phyloP scores from a whole-genome alignment of 2,329 filamentous ascomycete species.

The Leptographium flavum region DNA sequence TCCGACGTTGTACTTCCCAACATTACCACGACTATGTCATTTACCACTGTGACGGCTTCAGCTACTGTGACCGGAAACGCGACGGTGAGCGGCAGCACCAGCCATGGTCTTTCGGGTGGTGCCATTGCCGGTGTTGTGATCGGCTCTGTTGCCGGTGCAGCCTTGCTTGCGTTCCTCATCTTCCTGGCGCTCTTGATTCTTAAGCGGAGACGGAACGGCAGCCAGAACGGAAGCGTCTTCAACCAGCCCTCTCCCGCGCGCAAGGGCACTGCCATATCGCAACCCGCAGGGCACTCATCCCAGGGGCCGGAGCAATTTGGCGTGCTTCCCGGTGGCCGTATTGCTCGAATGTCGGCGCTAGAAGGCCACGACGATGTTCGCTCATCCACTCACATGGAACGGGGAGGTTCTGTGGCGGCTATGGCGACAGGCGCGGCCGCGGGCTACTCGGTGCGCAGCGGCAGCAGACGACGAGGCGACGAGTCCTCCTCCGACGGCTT shows the following conservation, averaged over 20 bases:
- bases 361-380: slow-evolving; percentile 49
- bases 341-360: slow-evolving; percentile 89
- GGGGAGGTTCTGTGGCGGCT: slow-evolving; percentile 23
- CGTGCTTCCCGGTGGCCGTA: slow-evolving; percentile 71
- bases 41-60: slow-evolving; percentile 33
- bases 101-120: slow-evolving; percentile 54
- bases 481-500: slow-evolving; percentile 61
- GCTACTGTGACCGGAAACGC: slow-evolving; percentile 30
- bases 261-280: slow-evolving; percentile 28
- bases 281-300: slow-evolving; percentile 13
- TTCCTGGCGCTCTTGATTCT: slow-evolving; percentile 48
- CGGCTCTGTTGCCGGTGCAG: slow-evolving; percentile 58
- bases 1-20: slow-evolving; percentile 63
- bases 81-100: slow-evolving; percentile 14
- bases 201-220: slow-evolving; percentile 37
- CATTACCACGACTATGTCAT: slow-evolving; percentile 54
- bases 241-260: slow-evolving; percentile 76
- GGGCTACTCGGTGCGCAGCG: slow-evolving; percentile 14
- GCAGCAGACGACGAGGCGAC: slow-evolving; percentile 29
- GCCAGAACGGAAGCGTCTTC: slow-evolving; percentile 60
- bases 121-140: slow-evolving; percentile 84
- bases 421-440: slow-evolving; percentile 32
- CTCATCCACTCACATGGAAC: slow-evolving; percentile 38
- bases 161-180: slow-evolving; percentile 53
- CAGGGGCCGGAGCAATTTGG: slow-evolving; percentile 33